Evolutionary conservation across 2,329 filamentous ascomycete genomes (phyloP), one percentile per base, ranked within the genome.

Genomic region (Fusarium graminum): DNA sequence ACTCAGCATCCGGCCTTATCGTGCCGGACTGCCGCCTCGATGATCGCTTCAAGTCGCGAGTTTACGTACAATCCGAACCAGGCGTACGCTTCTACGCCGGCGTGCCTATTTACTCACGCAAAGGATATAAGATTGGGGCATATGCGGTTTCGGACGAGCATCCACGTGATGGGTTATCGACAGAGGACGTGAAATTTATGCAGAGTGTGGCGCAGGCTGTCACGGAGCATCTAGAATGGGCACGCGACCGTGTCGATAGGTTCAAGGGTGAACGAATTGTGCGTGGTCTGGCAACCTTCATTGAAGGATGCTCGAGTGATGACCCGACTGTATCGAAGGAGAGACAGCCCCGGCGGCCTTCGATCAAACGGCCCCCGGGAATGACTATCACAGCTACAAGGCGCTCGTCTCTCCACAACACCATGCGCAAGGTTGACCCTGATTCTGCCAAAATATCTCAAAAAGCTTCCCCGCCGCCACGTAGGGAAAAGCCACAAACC

Each of bases 201-300:
- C 80, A 83, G 41, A 86, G 87, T 39, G 80, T 90, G 75, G 79
- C 83, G 1, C 77, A 78, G 17, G 83, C 86, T 6, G 80, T 88
- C 6, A 87, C 88, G 78, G 83, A 87, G 36, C 88, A 90, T 57
- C 74, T 91, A 10, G 86, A 88, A 75, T 84, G 80, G 79, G 85
- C 79, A 42, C 80, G 82, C 64, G 81, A 79, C 62, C 82, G 77
- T 52, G 84, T 80, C 54, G 85, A 83, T 67, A 84, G 82, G 67
- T 82, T 79, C 69, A 82, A 80, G 67, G 84, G 80, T 39, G 86
- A 81, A 63, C 82, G 80, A 69, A 88, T 84, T 77, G 83, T 83
- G 39, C 80, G 83, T 16, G 85, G 85, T 0, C 75, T 88, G 12
- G 84, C 82, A 4, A 78, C 80, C 17, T 88, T 86, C 52, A 83